Evolutionary conservation across 2,329 filamentous ascomycete species (phyloP), one percentile per base, ranked within the genome.

Genomic region (Trichoderma afroharzianum): DNA sequence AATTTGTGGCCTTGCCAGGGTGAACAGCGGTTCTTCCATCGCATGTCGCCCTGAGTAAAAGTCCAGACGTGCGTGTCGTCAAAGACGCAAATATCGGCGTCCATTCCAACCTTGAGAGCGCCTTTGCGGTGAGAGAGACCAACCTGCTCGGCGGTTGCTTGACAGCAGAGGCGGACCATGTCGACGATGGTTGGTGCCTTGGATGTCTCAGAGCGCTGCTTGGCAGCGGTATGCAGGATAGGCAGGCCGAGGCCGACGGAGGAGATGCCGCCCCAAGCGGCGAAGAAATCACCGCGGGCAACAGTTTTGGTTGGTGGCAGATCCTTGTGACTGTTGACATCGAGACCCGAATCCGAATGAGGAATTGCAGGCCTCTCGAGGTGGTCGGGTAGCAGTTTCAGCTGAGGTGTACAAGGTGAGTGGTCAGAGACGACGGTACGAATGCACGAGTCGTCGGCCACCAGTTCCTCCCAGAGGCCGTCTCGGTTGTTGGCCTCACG

Each of bases 181-280:
- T 98, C 93, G 72, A 92, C 85, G 26, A 98, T 81, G n/a, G 79
- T 81, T 0, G 81, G 87, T 63, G 79, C 81, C 74, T 78, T 81
- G 75, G 83, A 82, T 9, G 84, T 80, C 36, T 86, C 82, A 57
- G 88, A 83, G 53, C 92, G 87, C 74, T 88, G 86, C 78, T 87
- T 85, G 36, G 92, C 87, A 58, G 94, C 90, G 0, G 93, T 95
- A 90, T 95, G 92, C 6, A 99, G 87, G 74, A 99, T 97, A 5
- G 94, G 93, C 4, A 99, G 87, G 0, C 96, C 96, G 1, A 99
- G 88, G 0, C 96, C 96, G 21, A 99, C 95, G 5, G 93, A 96
- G 4, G 93, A 95, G 78, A 99, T 97, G 15, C 96, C 96, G 68
- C 96, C 96, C 96, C 96, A 99, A 1, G 95, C 95, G 4, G 92